A percentile compares a stretch with the other conserved stretches of the same genome.
These are phyloP conservation scores for Panellus pusillus DNA, from an alignment of 768 basidiomycete genomes.

Conservation along the genomic window DNA sequence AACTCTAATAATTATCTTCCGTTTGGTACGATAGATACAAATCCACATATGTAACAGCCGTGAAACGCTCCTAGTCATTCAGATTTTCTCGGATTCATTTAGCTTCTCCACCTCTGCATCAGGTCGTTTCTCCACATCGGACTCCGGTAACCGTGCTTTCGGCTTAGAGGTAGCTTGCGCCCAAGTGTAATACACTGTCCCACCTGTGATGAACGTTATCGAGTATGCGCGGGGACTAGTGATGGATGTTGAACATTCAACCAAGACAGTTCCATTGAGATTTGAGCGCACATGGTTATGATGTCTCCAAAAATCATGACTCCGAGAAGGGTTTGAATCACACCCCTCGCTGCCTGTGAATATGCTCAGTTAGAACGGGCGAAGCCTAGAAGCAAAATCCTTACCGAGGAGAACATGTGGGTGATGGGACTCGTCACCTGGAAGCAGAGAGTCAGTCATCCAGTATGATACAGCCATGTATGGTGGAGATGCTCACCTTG, in stretches of 20 bases:
- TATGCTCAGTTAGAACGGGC: no score
- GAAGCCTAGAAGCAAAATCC: constrained; percentile 1
- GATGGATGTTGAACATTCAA: constrained; percentile 12
- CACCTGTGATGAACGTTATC: constrained; percentile 59
- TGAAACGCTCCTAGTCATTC: no score
- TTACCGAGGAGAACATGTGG: constrained; percentile 69
- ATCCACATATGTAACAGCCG: not conserved
- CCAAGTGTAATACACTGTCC: constrained; percentile 69
- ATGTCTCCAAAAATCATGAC: constrained; percentile 67
- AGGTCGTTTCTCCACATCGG: not conserved
- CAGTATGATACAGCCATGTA: no score
- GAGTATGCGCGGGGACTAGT: constrained; percentile 61
- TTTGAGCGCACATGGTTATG: constrained; percentile 47
- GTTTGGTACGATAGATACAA: not conserved
- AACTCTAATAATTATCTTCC: not conserved
- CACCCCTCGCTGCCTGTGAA: constrained; percentile 70
- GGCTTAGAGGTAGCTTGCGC: constrained; percentile 22
- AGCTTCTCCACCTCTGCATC: no score
- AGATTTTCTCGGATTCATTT: no score
- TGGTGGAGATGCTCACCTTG: constrained; percentile 41
- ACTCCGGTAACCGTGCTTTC: not conserved
- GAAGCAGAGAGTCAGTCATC: not conserved
- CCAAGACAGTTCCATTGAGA: not conserved
- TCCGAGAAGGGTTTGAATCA: constrained; percentile 67
- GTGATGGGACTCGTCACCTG: constrained; percentile 74